These are phyloP conservation scores for Torulaspora quercuum DNA, from an alignment of 805 yeast genomes.

Conservation along the genomic window DNA sequence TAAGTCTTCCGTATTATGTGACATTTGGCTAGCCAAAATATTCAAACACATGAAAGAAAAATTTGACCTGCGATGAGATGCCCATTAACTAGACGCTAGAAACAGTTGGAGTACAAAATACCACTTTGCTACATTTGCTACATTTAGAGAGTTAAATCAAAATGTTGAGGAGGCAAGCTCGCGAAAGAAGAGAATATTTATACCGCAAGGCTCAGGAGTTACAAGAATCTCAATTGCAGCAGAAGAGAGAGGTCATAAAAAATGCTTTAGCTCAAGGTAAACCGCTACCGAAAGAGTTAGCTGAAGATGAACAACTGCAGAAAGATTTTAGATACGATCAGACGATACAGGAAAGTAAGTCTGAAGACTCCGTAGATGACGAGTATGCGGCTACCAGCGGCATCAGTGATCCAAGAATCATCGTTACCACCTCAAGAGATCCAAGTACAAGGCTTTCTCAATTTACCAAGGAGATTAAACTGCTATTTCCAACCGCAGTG, in stretches of 20 bases:
- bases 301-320: constrained; percentile 80
- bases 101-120: too few relatives aligned
- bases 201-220: constrained; percentile 85
- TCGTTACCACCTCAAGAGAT: constrained; percentile 90
- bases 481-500: constrained; percentile 84
- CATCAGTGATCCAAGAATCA: constrained; percentile 80
- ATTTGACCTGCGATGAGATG: constrained; percentile 19
- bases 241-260: constrained; percentile 80
- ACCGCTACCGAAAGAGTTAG: constrained; percentile 81
- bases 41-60: too few relatives aligned
- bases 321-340: constrained; percentile 85
- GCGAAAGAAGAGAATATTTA: constrained; percentile 92
- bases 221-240: constrained; percentile 81
- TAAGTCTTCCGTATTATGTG: too few relatives aligned
- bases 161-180: constrained; percentile 86
- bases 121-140: neutral
- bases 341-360: constrained; percentile 46
- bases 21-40: too few relatives aligned
- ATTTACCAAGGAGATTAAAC: constrained; percentile 86
- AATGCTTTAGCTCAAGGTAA: constrained; percentile 90
- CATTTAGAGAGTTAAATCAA: neutral
- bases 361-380: constrained; percentile 66
- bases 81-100: neutral
- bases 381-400: constrained; percentile 89
- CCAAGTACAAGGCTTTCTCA: constrained; percentile 84